Evolutionary conservation across 2,329 filamentous ascomycete species (phyloP).

Genomic region (Hymenoscyphus fructigenus): DNA sequence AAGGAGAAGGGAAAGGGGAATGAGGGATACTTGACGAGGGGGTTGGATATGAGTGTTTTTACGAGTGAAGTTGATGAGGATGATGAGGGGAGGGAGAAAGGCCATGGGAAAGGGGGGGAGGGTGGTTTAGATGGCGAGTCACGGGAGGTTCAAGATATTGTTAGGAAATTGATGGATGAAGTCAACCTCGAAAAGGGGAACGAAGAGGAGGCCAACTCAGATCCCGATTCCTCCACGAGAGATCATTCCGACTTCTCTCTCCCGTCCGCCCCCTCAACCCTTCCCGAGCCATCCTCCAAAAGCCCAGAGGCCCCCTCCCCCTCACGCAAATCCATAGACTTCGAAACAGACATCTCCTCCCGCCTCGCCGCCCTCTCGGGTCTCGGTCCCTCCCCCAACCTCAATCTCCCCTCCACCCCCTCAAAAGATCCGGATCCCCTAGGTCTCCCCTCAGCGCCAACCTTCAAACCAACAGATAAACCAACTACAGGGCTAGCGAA

Average conservation of each 20-base stretch:
- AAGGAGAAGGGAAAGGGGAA: constrained; percentile 29
- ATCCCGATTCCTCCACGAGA: constrained; percentile 1
- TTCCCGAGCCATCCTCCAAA: constrained; percentile 26
- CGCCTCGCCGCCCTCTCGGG: constrained; percentile 33
- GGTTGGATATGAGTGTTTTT: constrained; percentile 36
- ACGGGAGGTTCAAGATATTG: constrained; percentile 34
- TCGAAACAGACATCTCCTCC: constrained; percentile 32
- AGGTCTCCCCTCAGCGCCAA: constrained; percentile 35
- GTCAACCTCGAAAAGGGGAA: constrained; percentile 27
- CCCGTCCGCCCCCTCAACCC: constrained; percentile 23
- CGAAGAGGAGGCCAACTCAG: neutral
- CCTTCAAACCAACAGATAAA: constrained; percentile 28
- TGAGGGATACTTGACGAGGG: constrained; percentile 23
- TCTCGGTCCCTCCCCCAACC: too few species aligned
- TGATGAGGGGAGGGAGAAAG: constrained; percentile 41
- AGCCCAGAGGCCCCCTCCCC: constrained; percentile 9
- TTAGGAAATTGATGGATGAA: constrained; percentile 34
- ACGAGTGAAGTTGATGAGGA: constrained; percentile 45
- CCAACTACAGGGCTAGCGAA: constrained; percentile 18
- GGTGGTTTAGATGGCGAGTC: constrained; percentile 27
- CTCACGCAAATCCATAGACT: constrained; percentile 29
- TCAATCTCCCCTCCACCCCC: constrained; percentile 4
- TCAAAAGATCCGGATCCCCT: constrained; percentile 10
- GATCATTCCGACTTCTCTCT: constrained; percentile 17
- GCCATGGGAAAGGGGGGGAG: constrained; percentile 37